phyloP scores from a whole-genome alignment of 1,139 yeast genomes.

The Suhomyces taliae region DNA sequence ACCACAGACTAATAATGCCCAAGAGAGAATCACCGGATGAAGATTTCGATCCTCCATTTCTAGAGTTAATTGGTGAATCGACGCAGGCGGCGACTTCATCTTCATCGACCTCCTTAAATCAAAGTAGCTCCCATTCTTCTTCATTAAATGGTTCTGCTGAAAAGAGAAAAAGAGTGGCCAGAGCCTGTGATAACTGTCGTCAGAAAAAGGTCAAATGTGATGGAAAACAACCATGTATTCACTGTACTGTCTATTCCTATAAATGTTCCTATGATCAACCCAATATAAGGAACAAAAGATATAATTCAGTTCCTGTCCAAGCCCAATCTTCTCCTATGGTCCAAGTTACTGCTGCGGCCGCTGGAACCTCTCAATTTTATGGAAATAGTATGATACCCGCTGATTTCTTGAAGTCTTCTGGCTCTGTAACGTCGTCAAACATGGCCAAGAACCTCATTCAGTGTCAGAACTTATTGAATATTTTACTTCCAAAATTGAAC shows the following conservation, averaged over 20 bases:
- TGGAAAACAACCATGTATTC: slow-evolving; percentile 84
- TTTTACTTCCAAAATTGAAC: slow-evolving; percentile 52
- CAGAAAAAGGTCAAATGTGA: slow-evolving; percentile 85
- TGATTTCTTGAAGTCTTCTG: slow-evolving; percentile 1
- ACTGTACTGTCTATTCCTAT: slow-evolving; percentile 85
- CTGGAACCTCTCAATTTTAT: slow-evolving; percentile 8
- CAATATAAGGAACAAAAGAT: slow-evolving; percentile 55
- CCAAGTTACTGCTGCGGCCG: slow-evolving; percentile 18
- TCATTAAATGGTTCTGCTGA: background rate
- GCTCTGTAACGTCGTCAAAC: slow-evolving; percentile 6
- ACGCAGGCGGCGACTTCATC: background rate
- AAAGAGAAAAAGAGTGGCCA: slow-evolving; percentile 75
- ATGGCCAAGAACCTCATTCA: slow-evolving; percentile 17
- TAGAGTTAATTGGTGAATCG: background rate
- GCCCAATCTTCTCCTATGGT: slow-evolving; percentile 16
- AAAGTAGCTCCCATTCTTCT: background rate
- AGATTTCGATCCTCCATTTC: background rate
- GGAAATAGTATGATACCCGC: slow-evolving; percentile 1
- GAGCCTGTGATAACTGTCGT: slow-evolving; percentile 83
- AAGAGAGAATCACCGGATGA: slow-evolving; percentile 4
- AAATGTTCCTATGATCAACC: slow-evolving; percentile 73
- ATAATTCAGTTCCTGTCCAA: slow-evolving; percentile 35
- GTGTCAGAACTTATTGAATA: slow-evolving; percentile 27
- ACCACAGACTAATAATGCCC: background rate
- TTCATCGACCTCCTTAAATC: background rate